Evolutionary conservation across 169 alveolate genomes (phyloP), one percentile per base, ranked within the genome.

Genomic region (Theileria annulata): DNA sequence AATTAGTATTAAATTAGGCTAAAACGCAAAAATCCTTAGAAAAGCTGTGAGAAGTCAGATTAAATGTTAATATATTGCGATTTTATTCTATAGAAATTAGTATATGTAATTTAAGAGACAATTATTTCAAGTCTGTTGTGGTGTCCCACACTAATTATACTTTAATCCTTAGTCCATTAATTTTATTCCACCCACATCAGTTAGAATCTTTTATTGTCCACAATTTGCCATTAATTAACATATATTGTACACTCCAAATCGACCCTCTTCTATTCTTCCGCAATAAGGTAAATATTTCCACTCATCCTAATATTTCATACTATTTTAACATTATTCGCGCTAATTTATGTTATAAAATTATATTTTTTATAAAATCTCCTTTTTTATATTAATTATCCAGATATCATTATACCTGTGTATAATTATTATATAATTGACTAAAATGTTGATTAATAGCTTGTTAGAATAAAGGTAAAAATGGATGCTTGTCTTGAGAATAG

Each of bases 401-500:
- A 5, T 35, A 35, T 35, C 3, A 5, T 35, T 35, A 35, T 35
- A 3, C 47, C 47, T 35, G 8, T 42, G 51, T 42, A 42, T 1
- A 42, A 42, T 42, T 42, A 8, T 2, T 42, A 42, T 8, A 8
- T 42, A 35, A 42, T 42, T 42, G 3, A 42, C 19, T 8, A 8
- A 3, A 42, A 42, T 1, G 13, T 42, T 12, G 6, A 17, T 42
- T 42, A 42, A 42, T 42, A 8, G 3, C 13, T 42, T 12, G 6
- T 42, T 42, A 42, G 51, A 17, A 8, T 42, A 42, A 8, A 8
- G 17, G 15, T 42, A 5, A 59, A 77, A 69, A 90, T 90, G 94
- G 94, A 90, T 62, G 77, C 79, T 21, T 91, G 91, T 27, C 70
- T 90, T 21, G 85, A 85, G 62, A 82, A 74, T 69, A 76, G 87